A percentile compares a stretch with the other conserved stretches of the same genome.
These are phyloP conservation scores for Boletus rubroflammeus DNA, from an alignment of 768 basidiomycete species.

Conservation along the genomic window DNA sequence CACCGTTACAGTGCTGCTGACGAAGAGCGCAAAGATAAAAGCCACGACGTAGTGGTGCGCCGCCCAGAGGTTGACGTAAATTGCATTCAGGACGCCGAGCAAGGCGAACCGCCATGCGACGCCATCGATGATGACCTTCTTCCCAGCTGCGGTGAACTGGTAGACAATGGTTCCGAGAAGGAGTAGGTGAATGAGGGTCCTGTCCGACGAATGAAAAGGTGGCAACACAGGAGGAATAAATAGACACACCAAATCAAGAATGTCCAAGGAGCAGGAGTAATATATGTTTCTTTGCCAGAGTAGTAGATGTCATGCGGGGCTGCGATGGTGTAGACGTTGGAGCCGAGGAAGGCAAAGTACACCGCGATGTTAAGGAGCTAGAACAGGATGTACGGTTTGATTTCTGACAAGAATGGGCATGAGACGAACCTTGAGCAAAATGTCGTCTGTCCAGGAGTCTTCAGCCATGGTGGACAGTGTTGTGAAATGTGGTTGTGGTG, in stretches of 20 bases:
- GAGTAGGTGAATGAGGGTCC: constrained; percentile 86
- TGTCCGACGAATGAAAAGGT: constrained; percentile 29
- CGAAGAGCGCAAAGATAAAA: constrained; percentile 84
- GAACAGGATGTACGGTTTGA: not conserved
- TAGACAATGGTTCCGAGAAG: constrained; percentile 89
- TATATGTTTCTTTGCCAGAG: constrained; percentile 79
- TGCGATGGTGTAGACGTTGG: constrained; percentile 84
- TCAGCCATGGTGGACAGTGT: constrained; percentile 45
- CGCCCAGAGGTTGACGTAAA: constrained; percentile 90
- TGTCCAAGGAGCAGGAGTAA: constrained; percentile 92
- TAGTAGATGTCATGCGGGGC: constrained; percentile 70
- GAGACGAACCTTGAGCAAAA: constrained; percentile 67
- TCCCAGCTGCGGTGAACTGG: constrained; percentile 79
- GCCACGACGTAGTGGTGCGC: constrained; percentile 71
- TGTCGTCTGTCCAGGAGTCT: constrained; percentile 67
- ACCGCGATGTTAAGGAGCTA: constrained; percentile 78
- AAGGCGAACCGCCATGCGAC: constrained; percentile 91
- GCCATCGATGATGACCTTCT: constrained; percentile 77
- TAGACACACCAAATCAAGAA: constrained; percentile 78
- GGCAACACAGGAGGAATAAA: not conserved
- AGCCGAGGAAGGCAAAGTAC: constrained; percentile 84
- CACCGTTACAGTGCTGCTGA: constrained; percentile 66
- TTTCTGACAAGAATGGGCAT: not conserved
- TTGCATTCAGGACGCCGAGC: constrained; percentile 79
- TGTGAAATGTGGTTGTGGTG: constrained; percentile 1